Evolutionary conservation across 148 eudicot genomes (phyloP).

Genomic region (Linanthus parryae): DNA sequence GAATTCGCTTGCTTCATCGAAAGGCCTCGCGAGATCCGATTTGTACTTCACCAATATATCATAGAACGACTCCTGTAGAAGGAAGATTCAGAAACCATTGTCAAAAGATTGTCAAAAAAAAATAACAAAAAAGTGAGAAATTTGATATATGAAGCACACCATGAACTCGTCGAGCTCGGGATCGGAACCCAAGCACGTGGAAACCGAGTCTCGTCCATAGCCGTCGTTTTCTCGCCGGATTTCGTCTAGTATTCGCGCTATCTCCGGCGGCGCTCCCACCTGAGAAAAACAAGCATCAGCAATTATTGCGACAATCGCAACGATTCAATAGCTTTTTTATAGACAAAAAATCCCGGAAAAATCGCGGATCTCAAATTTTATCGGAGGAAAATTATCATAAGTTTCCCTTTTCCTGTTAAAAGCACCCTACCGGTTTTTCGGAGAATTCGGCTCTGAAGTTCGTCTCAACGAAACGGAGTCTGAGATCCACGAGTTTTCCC

Average conservation of each 20-base stretch:
- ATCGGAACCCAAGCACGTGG: slow-evolving; percentile 57
- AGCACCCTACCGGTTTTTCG: too few relatives aligned
- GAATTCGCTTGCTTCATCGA: slow-evolving; percentile 78
- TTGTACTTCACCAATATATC: slow-evolving; percentile 72
- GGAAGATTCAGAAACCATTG: neutral
- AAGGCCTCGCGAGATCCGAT: slow-evolving; percentile 81
- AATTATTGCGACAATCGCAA: too few relatives aligned
- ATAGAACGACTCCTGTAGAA: slow-evolving; percentile 62
- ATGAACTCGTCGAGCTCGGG: slow-evolving; percentile 97
- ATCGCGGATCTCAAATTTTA: neutral
- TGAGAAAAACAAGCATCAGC: slow-evolving; percentile 16
- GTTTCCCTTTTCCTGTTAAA: neutral
- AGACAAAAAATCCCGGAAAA: too few relatives aligned
- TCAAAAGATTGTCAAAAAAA: neutral
- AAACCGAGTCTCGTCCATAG: slow-evolving; percentile 15
- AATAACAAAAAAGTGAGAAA: neutral
- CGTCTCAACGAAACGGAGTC: too few relatives aligned
- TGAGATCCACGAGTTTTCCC: too few relatives aligned
- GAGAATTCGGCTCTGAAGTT: too few relatives aligned
- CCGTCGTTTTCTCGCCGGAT: slow-evolving; percentile 53
- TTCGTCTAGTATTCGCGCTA: slow-evolving; percentile 59
- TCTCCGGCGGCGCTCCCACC: slow-evolving; percentile 91
- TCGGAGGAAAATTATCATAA: neutral
- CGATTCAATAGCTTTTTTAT: too few relatives aligned
- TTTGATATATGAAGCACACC: too few relatives aligned